Base-by-base conservation (phyloP, 768 basidiomycete species). In the Rhodosporidiobolus odoratus region DNA sequence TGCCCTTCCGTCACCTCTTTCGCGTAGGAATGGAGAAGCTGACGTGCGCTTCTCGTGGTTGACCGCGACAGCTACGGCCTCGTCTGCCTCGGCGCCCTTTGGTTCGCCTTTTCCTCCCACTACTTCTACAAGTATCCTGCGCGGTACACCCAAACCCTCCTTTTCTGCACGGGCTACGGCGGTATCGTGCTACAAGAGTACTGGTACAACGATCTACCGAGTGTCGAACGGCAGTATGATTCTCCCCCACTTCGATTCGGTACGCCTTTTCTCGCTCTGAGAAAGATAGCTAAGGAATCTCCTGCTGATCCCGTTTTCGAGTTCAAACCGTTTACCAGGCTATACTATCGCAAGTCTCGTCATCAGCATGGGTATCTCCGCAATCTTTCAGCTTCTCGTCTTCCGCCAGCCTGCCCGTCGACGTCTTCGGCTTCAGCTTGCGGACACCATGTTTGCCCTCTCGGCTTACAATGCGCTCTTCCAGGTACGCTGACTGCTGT, bases 321-420 rank as follows among this genome's bases (percentile, higher is more conserved):
- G 15, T 21, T 27, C 25, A n/a, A n/a, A n/a, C n/a, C n/a, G n/a
- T n/a, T n/a, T 43, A 12, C 25, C 52, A 66, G 58, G 38, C 34
- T 68, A 69, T 47, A 65, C 70, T 2, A 63, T 75, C 30, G 68
- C 70, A 0, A 40, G 50, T 3, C 61, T 75, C 60, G 68, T 47
- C 19, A 68, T 75, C 50, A 60, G 56, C 15, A 75, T 75, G 32
- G 65, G 67, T 15, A 72, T 72, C 53, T 48, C 57, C 1, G 70
- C 65, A 10, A 64, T 65, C 35, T 71, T 75, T 56, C 74, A 75
- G 65, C 66, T 75, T 23, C 48, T 75, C 45, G 40, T 75, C 43
- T 66, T 75, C 54, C 63, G 74, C 12, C 64, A 65, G 7, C 74
- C 74, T 3, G 74, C 74, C 15, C 69, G 74, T 2, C 70, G 59